A percentile compares a stretch with the other conserved stretches of the same genome.
These are phyloP conservation scores for Neltuma alba DNA, from an alignment of 306 rosid species.

Conservation along the genomic window DNA sequence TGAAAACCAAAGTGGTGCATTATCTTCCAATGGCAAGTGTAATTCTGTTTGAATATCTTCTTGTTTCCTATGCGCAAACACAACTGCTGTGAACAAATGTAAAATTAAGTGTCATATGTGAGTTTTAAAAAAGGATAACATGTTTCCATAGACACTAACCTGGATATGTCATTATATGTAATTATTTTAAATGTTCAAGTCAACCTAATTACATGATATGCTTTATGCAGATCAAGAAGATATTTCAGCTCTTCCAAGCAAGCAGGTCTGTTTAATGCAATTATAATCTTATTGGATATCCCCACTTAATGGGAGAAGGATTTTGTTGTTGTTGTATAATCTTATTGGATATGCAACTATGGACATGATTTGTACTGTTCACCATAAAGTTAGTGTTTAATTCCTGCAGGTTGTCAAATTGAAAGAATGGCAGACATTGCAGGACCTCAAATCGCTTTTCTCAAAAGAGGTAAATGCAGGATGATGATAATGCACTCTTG, in stretches of 20 bases:
- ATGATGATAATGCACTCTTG: slow-evolving; percentile 23
- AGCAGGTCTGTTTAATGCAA: slow-evolving; percentile 52
- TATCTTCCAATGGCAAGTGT: background rate
- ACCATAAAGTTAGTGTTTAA: slow-evolving; percentile 19
- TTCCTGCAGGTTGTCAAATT: slow-evolving; percentile 57
- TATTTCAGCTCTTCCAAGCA: slow-evolving; percentile 47
- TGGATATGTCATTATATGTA: background rate
- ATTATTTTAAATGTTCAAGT: slow-evolving; percentile 21
- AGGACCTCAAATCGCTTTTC: slow-evolving; percentile 72
- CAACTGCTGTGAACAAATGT: background rate
- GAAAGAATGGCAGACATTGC: slow-evolving; percentile 74
- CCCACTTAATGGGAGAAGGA: too few relatives aligned
- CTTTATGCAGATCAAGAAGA: slow-evolving; percentile 67
- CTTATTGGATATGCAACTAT: slow-evolving; percentile 17
- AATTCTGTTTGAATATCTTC: slow-evolving; percentile 4
- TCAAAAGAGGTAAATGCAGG: slow-evolving; percentile 73
- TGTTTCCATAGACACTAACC: background rate
- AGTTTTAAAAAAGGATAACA: background rate
- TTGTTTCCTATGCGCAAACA: background rate
- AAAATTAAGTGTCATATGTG: background rate
- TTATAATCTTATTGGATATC: slow-evolving; percentile 1
- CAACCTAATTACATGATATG: slow-evolving; percentile 31
- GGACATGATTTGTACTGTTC: slow-evolving; percentile 22
- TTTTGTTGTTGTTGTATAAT: too few relatives aligned
- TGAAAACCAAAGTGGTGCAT: slow-evolving; percentile 3